Conservation (phyloP, 2,329 filamentous ascomycete genomes). For the Neofusicoccum ribis region DNA sequence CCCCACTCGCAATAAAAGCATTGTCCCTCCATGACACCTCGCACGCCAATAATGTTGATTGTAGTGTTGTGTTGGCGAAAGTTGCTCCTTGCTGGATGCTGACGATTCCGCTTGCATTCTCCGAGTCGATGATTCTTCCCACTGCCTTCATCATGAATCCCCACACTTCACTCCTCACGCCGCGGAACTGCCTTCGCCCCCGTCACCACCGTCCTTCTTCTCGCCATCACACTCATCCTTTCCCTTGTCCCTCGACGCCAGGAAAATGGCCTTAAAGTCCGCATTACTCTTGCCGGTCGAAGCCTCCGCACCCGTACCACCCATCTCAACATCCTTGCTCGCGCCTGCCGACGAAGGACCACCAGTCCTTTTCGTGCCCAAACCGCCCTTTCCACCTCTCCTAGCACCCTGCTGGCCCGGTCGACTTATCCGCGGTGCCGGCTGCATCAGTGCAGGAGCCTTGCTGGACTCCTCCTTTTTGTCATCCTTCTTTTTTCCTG, state of each 20-base stretch:
- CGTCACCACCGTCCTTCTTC: background rate
- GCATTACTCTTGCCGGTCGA: constrained; percentile 8
- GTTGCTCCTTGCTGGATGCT: too few relatives aligned
- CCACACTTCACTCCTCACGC: too few relatives aligned
- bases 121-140: too few relatives aligned
- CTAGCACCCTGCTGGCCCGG: background rate
- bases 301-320: background rate
- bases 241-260: background rate
- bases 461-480: constrained; percentile 26
- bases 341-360: background rate
- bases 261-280: constrained; percentile 12
- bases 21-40: too few relatives aligned
- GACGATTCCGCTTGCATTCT: too few relatives aligned
- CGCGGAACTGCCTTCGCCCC: background rate
- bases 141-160: too few relatives aligned
- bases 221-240: background rate
- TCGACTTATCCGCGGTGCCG: background rate
- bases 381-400: constrained; percentile 6
- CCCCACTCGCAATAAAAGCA: too few relatives aligned
- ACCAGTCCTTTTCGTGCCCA: background rate
- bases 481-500: constrained; percentile 30
- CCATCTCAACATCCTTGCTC: constrained; percentile 13
- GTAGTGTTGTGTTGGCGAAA: too few relatives aligned
- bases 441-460: background rate
- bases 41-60: too few relatives aligned